A percentile compares a stretch with the other conserved stretches of the same genome.
Evolutionary conservation across 202 grass and related monocot genomes (phyloP).

Genomic region (Brachypodium distachyon): DNA sequence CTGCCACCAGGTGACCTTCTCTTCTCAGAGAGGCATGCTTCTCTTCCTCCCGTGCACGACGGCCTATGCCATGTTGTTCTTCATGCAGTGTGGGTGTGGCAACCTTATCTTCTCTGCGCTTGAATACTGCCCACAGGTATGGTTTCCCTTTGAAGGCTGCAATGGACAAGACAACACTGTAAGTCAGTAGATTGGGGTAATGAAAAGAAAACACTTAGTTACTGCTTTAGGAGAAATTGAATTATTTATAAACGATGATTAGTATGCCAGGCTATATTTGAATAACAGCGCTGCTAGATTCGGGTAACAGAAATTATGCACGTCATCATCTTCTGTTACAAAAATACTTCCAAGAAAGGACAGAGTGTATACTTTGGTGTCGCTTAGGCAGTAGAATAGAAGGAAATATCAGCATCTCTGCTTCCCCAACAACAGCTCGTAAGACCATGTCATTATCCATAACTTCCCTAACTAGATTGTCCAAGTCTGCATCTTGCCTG

Average conservation of each 20-base stretch:
- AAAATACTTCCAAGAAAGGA: background rate
- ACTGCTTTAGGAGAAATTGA: background rate
- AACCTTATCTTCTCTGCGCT: background rate
- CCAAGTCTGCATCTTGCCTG: conserved; percentile 26
- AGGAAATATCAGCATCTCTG: conserved; percentile 51
- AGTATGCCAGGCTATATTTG: background rate
- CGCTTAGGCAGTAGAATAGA: conserved; percentile 50
- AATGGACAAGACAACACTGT: background rate
- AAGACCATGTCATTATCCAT: conserved; percentile 45
- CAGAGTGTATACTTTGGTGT: conserved; percentile 36
- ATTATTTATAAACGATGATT: background rate
- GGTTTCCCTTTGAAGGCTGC: conserved; percentile 42
- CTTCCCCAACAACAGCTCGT: conserved; percentile 19
- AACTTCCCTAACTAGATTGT: conserved; percentile 38
- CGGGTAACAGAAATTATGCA: background rate
- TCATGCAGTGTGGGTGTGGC: background rate
- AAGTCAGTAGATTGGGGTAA: background rate
- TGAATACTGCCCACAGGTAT: conserved; percentile 72
- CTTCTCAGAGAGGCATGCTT: background rate
- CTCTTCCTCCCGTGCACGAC: background rate
- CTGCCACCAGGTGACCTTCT: background rate
- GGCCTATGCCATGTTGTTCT: background rate
- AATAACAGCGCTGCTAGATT: background rate
- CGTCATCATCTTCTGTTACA: background rate
- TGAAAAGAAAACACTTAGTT: background rate